phyloP scores from a whole-genome alignment of 805 yeast species.

The Torulaspora indica region DNA sequence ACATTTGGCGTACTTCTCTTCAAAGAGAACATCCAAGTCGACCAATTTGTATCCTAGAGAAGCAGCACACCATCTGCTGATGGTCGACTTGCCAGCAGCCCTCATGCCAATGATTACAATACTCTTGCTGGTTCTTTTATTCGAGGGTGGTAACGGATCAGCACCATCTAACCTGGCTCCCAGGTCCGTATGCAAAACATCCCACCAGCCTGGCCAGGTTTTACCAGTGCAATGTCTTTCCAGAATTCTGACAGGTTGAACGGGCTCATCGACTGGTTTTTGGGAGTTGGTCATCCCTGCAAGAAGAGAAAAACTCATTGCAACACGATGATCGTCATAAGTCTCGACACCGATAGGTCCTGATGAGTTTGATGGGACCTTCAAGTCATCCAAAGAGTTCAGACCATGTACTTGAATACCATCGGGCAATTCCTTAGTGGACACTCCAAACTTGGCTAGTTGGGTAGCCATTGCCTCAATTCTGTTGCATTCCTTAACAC shows the following conservation, averaged over 20 bases:
- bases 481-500: slow-evolving; percentile 96
- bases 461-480: slow-evolving; percentile 91
- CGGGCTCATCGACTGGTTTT: slow-evolving; percentile 3
- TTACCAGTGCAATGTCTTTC: slow-evolving; percentile 93
- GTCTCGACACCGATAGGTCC: slow-evolving; percentile 53
- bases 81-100: slow-evolving; percentile 92
- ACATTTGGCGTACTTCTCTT: slow-evolving; percentile 40
- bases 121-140: slow-evolving; percentile 33
- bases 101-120: slow-evolving; percentile 92
- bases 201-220: slow-evolving; percentile 99
- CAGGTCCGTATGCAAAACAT: slow-evolving; percentile 66
- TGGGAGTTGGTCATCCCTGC: slow-evolving; percentile 56
- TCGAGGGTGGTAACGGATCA: slow-evolving; percentile 42
- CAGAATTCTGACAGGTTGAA: slow-evolving; percentile 59
- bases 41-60: slow-evolving; percentile 60
- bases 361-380: slow-evolving; percentile 49
- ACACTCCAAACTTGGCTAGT: slow-evolving; percentile 85
- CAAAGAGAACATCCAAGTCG: slow-evolving; percentile 76
- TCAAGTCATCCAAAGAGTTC: slow-evolving; percentile 43
- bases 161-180: slow-evolving; percentile 65
- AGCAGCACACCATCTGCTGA: slow-evolving; percentile 73
- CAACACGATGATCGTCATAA: slow-evolving; percentile 96
- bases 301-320: slow-evolving; percentile 90
- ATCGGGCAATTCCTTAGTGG: slow-evolving; percentile 79
- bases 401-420: slow-evolving; percentile 86